Percentiles rank a stretch among this genome's conserved stretches.
phyloP scores from a whole-genome alignment of 1,284 basidiomycete species.

The Apiotrichum mycotoxinovorans region DNA sequence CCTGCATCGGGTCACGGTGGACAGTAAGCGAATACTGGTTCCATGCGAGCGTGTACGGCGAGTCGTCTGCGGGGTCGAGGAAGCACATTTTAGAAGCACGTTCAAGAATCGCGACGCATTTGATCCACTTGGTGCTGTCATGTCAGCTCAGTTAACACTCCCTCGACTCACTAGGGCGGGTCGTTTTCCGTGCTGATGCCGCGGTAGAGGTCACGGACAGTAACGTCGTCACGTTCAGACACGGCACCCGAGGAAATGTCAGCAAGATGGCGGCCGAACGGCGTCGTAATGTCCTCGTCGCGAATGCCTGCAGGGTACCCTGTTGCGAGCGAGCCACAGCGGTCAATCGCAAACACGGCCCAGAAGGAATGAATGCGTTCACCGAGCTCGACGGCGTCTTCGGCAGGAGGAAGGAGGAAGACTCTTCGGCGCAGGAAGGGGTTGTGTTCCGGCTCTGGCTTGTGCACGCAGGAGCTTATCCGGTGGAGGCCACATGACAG shows the following conservation, averaged over 20 bases:
- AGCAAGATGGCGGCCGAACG: slow-evolving; percentile 32
- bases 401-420: slow-evolving; percentile 38
- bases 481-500: slow-evolving; percentile 43
- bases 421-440: slow-evolving; percentile 35
- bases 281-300: slow-evolving; percentile 44
- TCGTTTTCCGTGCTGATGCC: slow-evolving; percentile 23
- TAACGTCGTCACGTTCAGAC: slow-evolving; percentile 34
- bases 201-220: slow-evolving; percentile 37
- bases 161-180: slow-evolving; percentile 29
- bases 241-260: slow-evolving; percentile 38
- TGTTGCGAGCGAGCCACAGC: slow-evolving; percentile 37
- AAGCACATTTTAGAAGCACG: slow-evolving; percentile 40
- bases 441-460: slow-evolving; percentile 20
- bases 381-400: slow-evolving; percentile 42
- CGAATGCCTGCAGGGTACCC: slow-evolving; percentile 35
- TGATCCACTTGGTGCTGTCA: slow-evolving; percentile 26
- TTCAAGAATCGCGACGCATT: slow-evolving; percentile 39
- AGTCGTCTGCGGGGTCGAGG: slow-evolving; percentile 33
- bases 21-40: slow-evolving; percentile 22
- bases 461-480: slow-evolving; percentile 32
- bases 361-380: slow-evolving; percentile 46
- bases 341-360: slow-evolving; percentile 38
- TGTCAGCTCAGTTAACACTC: neutral
- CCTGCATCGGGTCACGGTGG: slow-evolving; percentile 16
- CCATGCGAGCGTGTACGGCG: slow-evolving; percentile 36